phyloP scores from a whole-genome alignment of 441 rosid species.

The Populus trichocarpa region DNA sequence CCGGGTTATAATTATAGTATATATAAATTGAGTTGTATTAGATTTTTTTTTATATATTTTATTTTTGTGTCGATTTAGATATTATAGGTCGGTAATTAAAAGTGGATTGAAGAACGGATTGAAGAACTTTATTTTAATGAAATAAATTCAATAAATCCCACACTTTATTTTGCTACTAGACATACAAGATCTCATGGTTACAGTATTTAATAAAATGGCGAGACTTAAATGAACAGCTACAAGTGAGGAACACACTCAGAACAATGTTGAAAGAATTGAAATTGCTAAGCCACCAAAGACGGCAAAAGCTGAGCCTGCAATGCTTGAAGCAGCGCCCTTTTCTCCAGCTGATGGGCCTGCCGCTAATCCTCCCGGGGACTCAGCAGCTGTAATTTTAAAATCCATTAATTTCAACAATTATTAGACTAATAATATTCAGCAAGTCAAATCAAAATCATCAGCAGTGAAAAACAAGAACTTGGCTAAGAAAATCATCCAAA shows the following conservation, averaged over 20 bases:
- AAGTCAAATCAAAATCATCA: not conserved
- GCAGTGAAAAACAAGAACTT: no score
- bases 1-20: no score
- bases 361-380: not conserved
- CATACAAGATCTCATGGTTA: not conserved
- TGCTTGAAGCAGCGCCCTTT: slow-evolving; percentile 13
- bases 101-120: no score
- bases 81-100: not conserved
- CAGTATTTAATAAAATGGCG: not conserved
- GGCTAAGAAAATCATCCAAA: no score
- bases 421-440: not conserved
- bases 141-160: not conserved
- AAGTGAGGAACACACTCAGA: slow-evolving; percentile 1
- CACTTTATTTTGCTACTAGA: not conserved
- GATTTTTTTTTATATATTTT: no score
- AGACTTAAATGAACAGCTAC: not conserved
- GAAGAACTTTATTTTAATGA: not conserved
- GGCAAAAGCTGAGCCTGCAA: not conserved
- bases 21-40: no score
- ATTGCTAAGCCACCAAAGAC: slow-evolving; percentile 7
- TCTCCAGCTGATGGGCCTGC: slow-evolving; percentile 25
- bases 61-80: no score
- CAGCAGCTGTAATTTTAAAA: not conserved
- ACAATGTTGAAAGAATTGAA: slow-evolving; percentile 12
- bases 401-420: not conserved